phyloP scores from a whole-genome alignment of 1,139 yeast genomes.

The Maudiozyma humilis region DNA sequence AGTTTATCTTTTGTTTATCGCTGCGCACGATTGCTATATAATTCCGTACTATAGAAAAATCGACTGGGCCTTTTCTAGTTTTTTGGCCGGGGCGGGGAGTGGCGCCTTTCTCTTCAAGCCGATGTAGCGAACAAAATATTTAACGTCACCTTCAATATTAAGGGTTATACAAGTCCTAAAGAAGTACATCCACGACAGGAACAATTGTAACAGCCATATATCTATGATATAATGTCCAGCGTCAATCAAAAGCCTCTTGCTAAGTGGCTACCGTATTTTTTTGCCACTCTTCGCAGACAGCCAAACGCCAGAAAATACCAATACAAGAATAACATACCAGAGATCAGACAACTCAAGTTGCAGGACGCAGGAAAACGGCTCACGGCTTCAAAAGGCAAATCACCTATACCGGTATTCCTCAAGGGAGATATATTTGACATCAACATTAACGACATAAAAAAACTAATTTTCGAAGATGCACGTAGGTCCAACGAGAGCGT shows the following conservation, averaged over 20 bases:
- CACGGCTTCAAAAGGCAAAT: not conserved
- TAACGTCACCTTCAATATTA: too few relatives aligned
- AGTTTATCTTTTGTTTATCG: too few relatives aligned
- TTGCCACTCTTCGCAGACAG: constrained; percentile 13
- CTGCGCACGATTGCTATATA: too few relatives aligned
- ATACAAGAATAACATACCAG: constrained; percentile 12
- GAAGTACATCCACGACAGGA: too few relatives aligned
- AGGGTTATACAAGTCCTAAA: too few relatives aligned
- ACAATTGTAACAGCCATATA: too few relatives aligned
- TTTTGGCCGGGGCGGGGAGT: too few relatives aligned
- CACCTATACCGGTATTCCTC: not conserved
- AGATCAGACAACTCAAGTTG: constrained; percentile 1
- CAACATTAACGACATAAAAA: not conserved
- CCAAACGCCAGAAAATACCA: constrained; percentile 12
- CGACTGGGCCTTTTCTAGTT: too few relatives aligned
- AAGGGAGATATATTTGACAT: not conserved
- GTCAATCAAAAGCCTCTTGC: not conserved
- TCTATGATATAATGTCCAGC: too few relatives aligned
- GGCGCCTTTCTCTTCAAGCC: too few relatives aligned
- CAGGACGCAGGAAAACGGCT: not conserved
- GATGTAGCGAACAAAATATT: too few relatives aligned
- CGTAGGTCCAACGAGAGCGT: not conserved
- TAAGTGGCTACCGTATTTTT: constrained; percentile 12
- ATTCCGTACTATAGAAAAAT: too few relatives aligned
- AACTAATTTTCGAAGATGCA: constrained; percentile 3